A percentile compares a stretch with the other conserved stretches of the same genome.
Evolutionary conservation across 75 land plant genomes (phyloP).

Genomic region (Pseudotsuga menziesii): DNA sequence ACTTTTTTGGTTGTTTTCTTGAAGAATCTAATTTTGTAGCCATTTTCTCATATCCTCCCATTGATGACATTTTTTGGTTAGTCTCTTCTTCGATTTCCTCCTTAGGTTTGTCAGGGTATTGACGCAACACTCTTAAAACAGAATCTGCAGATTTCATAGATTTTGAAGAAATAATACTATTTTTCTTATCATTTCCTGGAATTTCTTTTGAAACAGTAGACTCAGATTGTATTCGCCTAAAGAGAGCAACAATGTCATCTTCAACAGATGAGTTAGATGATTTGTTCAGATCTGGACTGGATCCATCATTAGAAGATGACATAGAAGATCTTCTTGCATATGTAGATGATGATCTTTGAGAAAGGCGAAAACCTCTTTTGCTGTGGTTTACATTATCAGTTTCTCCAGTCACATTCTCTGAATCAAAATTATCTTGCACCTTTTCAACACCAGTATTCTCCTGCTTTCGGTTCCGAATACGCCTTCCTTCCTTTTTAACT

Average conservation of each 20-base stretch:
- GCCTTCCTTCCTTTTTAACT: slow-evolving; percentile 16
- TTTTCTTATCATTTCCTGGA: slow-evolving; percentile 3
- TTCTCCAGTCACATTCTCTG: slow-evolving; percentile 2
- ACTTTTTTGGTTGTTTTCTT: neutral
- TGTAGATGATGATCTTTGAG: slow-evolving; percentile 21
- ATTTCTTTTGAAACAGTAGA: slow-evolving; percentile 31
- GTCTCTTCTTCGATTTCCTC: slow-evolving; percentile 16
- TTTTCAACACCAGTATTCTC: neutral
- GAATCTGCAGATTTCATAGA: slow-evolving; percentile 14
- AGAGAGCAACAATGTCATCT: slow-evolving; percentile 22
- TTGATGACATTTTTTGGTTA: neutral
- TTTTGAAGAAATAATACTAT: neutral
- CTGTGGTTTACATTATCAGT: slow-evolving; percentile 8
- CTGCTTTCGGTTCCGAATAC: slow-evolving; percentile 3
- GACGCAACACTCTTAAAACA: slow-evolving; percentile 14
- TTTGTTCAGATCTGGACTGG: neutral
- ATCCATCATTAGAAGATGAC: neutral
- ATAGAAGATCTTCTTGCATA: neutral
- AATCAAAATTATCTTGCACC: slow-evolving; percentile 5
- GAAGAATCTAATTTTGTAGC: neutral
- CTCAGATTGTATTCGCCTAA: slow-evolving; percentile 20
- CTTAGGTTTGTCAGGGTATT: slow-evolving; percentile 13
- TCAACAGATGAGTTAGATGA: slow-evolving; percentile 17
- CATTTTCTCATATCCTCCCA: neutral
- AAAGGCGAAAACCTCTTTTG: slow-evolving; percentile 11